Evolutionary conservation across 73 alveolate genomes (phyloP).

Genomic region (Paramecium biaurelia): DNA sequence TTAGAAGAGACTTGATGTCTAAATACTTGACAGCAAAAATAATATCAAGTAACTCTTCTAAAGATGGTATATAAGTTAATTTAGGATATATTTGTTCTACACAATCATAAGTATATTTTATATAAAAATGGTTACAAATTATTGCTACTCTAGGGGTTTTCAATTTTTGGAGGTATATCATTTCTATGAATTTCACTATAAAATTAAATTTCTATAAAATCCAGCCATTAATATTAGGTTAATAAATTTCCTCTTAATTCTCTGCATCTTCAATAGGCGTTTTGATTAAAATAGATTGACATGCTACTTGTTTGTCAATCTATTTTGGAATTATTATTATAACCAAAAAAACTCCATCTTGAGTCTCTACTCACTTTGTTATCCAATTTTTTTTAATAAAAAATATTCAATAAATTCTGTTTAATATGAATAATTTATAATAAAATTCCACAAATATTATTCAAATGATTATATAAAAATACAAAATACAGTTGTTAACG

Average conservation of each 20-base stretch:
- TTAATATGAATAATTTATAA: not conserved
- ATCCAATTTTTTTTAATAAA: not conserved
- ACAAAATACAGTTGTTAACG: too few species aligned
- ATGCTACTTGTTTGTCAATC: constrained; percentile 61
- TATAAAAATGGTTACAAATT: constrained; percentile 52
- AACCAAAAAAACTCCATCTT: not conserved
- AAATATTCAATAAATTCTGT: not conserved
- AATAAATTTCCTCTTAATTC: constrained; percentile 82
- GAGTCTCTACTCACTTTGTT: constrained; percentile 10
- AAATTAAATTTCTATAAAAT: constrained; percentile 83
- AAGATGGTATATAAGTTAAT: constrained; percentile 81
- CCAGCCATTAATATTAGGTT: constrained; percentile 89
- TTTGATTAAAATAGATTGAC: constrained; percentile 38
- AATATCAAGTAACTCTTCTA: constrained; percentile 83
- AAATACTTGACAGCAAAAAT: constrained; percentile 92
- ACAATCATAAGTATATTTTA: constrained; percentile 61
- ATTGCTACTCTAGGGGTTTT: constrained; percentile 86
- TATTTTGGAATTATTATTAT: not conserved
- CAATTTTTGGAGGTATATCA: constrained; percentile 85
- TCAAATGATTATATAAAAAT: not conserved
- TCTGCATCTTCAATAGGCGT: constrained; percentile 71
- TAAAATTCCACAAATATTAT: not conserved
- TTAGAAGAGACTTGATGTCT: constrained; percentile 83
- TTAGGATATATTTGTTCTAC: constrained; percentile 88
- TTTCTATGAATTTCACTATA: constrained; percentile 76